Base-by-base conservation (phyloP, 441 rosid species). In the Syzygium syzygioides region DNA sequence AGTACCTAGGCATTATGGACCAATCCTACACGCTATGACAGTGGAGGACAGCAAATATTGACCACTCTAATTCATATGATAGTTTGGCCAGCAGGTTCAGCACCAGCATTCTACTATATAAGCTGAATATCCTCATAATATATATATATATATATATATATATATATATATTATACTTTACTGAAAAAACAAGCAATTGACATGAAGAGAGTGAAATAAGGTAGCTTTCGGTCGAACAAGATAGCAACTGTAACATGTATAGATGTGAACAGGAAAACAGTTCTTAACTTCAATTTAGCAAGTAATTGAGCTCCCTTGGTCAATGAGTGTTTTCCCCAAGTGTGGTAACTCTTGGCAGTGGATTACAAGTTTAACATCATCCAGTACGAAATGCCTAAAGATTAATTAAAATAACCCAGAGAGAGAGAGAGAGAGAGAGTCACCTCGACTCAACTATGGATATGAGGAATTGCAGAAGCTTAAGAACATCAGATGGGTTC, bases 361-460 rank as follows among this genome's bases (percentile, higher is more conserved):
- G 32, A 13, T 25, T 57, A 57, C 64, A 59, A 59, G n/a, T 59
- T 59, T 25, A 26, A 59, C n/a, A 59, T 25, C n/a, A 59, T 59
- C 64, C 14, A 59, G n/a, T 26, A 59, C 14, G 3, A 23, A 56
- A 56, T 56, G 11, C 60, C 26, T 56, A 56, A 20, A 56, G 4
- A 56, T 56, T 56, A 20, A 56, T 9, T 56, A 57, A 41, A 64
- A 41, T 32, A 6, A 66, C 23, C 32, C 20, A 66, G 37, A 66
- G 79, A 17, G 76, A 32, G 45, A 32, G 45, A 34, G 28, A 48
- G 66, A 60, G 32, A 53, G 41, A 64, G 55, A 66, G 37, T 89
- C 90, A 98, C 99, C 99, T 96, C 55, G 96, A 95, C 86, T 96
- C 96, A 37, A 95, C 91, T 91, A 96, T 94, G 1, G 98, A 94